These are phyloP conservation scores for Diversispora epigaea DNA, from an alignment of 192 early-diverging fungal species.

Conservation along the genomic window DNA sequence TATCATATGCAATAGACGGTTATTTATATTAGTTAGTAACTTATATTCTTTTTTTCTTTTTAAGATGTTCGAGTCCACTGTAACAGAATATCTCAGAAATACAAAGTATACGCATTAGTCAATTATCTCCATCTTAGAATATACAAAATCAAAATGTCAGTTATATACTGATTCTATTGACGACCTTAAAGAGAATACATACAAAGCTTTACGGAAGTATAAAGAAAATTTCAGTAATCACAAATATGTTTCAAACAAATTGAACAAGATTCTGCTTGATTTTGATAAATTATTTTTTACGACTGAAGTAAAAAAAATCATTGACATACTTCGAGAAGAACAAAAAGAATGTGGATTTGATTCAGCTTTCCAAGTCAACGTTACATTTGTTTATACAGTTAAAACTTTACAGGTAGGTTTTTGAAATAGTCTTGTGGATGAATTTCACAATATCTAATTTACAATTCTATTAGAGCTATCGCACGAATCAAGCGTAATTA, in stretches of 20 bases:
- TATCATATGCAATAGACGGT: slow-evolving; percentile 27
- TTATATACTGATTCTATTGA: slow-evolving; percentile 27
- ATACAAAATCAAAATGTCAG: slow-evolving; percentile 26
- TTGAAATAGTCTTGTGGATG: neutral
- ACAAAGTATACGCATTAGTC: slow-evolving; percentile 22
- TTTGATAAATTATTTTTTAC: slow-evolving; percentile 30
- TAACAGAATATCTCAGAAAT: slow-evolving; percentile 22
- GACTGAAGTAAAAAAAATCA: slow-evolving; percentile 8
- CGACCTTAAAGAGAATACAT: slow-evolving; percentile 26
- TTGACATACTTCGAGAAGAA: slow-evolving; percentile 27
- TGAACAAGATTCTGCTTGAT: slow-evolving; percentile 24
- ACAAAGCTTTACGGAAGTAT: slow-evolving; percentile 7
- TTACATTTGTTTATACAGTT: slow-evolving; percentile 22
- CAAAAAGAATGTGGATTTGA: slow-evolving; percentile 18
- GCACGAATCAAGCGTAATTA: neutral
- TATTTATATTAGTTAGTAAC: slow-evolving; percentile 2
- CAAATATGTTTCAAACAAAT: slow-evolving; percentile 15
- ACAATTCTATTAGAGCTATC: slow-evolving; percentile 10
- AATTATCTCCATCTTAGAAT: slow-evolving; percentile 34
- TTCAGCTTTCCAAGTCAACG: slow-evolving; percentile 19
- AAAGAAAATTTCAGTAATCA: neutral
- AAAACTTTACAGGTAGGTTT: slow-evolving; percentile 28
- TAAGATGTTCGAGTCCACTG: slow-evolving; percentile 12
- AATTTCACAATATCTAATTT: slow-evolving; percentile 13
- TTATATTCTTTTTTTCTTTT: slow-evolving; percentile 15